Conservation (phyloP, 1,139 yeast species). For the Entelexis paramagnoliae region DNA sequence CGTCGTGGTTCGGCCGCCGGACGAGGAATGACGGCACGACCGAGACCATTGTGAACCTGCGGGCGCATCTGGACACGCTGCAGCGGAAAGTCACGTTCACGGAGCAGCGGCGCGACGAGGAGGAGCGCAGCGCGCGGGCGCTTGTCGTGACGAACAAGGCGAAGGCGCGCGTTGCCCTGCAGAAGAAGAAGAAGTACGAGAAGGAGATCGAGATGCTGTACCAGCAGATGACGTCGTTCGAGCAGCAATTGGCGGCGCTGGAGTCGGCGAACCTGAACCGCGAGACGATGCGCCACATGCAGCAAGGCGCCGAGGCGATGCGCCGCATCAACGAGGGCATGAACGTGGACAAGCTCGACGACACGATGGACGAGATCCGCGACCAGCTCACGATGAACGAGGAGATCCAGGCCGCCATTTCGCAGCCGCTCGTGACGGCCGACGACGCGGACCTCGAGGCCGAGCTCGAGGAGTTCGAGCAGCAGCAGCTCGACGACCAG, state of each 20-base stretch:
- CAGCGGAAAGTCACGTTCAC: constrained; percentile 74
- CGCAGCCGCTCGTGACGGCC: constrained; percentile 68
- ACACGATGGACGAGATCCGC: constrained; percentile 96
- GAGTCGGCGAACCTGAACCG: constrained; percentile 92
- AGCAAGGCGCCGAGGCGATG: constrained; percentile 95
- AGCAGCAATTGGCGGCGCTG: constrained; percentile 78
- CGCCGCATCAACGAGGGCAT: constrained; percentile 91
- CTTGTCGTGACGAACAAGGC: constrained; percentile 59
- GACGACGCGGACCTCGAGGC: constrained; percentile 83
- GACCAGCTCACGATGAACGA: constrained; percentile 94
- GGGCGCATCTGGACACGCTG: constrained; percentile 82
- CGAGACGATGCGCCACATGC: constrained; percentile 98
- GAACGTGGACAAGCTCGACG: constrained; percentile 92
- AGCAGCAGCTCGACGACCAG: constrained; percentile 60
- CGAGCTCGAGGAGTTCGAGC: constrained; percentile 80
- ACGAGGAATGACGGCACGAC: constrained; percentile 77
- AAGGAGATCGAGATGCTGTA: constrained; percentile 67
- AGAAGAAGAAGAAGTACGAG: constrained; percentile 77
- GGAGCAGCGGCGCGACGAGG: constrained; percentile 74
- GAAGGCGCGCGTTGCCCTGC: constrained; percentile 76
- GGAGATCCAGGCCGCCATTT: constrained; percentile 91
- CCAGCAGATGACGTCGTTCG: constrained; percentile 81
- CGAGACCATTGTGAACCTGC: constrained; percentile 79
- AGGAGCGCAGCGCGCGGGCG: constrained; percentile 70
- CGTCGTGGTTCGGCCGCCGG: constrained; percentile 39